A percentile compares a stretch with the other conserved stretches of the same genome.
Conservation (phyloP, 345 rosid genomes). For the Toxicodendron radicans region DNA sequence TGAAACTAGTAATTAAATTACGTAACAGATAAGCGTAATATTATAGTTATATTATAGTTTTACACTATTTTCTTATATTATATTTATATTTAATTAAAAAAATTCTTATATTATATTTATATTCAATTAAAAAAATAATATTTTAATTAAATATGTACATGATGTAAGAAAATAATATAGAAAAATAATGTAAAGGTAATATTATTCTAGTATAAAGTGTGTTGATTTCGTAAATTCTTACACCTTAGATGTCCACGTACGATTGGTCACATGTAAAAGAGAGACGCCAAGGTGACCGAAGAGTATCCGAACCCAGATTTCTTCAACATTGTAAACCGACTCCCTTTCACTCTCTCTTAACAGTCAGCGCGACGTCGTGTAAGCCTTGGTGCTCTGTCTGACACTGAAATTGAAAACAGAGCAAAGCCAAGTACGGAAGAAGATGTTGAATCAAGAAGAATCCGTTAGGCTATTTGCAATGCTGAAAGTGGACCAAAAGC, state of each 20-base stretch:
- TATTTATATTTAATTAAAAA: too few species aligned
- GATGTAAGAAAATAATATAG: too few species aligned
- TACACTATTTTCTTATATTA: too few species aligned
- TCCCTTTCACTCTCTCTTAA: neutral
- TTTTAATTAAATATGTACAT: too few species aligned
- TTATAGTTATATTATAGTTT: too few species aligned
- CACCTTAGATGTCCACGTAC: neutral
- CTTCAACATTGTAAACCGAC: neutral
- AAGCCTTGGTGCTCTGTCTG: neutral
- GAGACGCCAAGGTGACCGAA: neutral
- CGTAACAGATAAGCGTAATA: too few species aligned
- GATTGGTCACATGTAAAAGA: neutral
- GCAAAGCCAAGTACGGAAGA: neutral
- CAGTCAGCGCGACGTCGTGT: neutral
- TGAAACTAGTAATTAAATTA: too few species aligned
- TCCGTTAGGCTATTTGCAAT: slow-evolving; percentile 40
- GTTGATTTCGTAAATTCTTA: too few species aligned
- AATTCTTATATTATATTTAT: too few species aligned
- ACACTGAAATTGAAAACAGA: neutral
- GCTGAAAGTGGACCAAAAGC: slow-evolving; percentile 53
- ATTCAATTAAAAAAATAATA: too few species aligned
- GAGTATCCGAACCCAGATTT: neutral
- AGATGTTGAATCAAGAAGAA: slow-evolving; percentile 53
- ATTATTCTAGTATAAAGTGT: too few species aligned
- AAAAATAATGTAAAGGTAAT: too few species aligned